Conservation (phyloP, 208 protist species). For the Paratrypanosoma confusum region DNA sequence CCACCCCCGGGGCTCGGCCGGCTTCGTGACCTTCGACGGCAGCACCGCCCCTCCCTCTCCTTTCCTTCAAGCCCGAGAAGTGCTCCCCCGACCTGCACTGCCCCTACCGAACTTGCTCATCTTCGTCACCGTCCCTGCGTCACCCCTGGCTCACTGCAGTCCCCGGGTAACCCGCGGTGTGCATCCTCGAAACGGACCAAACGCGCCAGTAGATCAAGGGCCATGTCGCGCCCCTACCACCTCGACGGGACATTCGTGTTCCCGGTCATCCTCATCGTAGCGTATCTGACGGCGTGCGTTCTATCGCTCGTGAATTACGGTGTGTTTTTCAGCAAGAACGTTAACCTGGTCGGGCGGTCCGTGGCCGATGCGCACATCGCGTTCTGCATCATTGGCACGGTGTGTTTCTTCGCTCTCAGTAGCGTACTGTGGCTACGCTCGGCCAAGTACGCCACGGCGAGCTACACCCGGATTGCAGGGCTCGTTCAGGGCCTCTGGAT, state of each 20-base stretch:
- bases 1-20: no score
- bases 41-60: no score
- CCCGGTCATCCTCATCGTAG: constrained; percentile 23
- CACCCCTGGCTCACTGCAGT: no score
- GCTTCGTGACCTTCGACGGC: no score
- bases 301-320: constrained; percentile 34
- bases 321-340: constrained; percentile 26
- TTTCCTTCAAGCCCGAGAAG: no score
- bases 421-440: constrained; percentile 47
- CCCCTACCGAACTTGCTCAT: no score
- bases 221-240: background rate
- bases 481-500: constrained; percentile 25
- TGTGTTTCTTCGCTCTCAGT: constrained; percentile 34
- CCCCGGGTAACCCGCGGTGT: no score
- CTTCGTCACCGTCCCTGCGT: no score
- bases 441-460: constrained; percentile 29
- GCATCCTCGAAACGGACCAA: no score
- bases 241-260: constrained; percentile 12
- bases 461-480: constrained; percentile 20
- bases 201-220: background rate
- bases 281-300: constrained; percentile 23
- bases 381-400: constrained; percentile 34
- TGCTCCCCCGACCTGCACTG: no score
- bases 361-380: constrained; percentile 32
- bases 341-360: constrained; percentile 7